A percentile compares a stretch with the other conserved stretches of the same genome.
These are phyloP conservation scores for Rosa hybrid DNA, from an alignment of 331 rosid genomes.

Conservation along the genomic window DNA sequence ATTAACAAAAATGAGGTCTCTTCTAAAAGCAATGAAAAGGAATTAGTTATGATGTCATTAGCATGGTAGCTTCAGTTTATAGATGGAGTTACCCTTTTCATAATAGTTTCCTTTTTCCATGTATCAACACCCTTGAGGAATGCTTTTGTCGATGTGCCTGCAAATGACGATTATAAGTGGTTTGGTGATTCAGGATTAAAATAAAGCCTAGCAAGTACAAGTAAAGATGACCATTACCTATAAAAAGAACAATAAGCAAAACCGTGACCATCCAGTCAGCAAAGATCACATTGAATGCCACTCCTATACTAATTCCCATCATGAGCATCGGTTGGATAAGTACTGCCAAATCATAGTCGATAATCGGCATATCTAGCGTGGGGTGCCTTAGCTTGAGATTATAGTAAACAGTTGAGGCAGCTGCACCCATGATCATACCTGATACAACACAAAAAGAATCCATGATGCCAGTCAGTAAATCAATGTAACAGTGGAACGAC, in stretches of 20 bases:
- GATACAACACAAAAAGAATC: slow-evolving; percentile 19
- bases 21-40: neutral
- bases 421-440: slow-evolving; percentile 99
- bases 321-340: slow-evolving; percentile 98
- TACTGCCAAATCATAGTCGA: slow-evolving; percentile 88
- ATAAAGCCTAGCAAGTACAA: slow-evolving; percentile 1
- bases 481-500: neutral
- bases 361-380: slow-evolving; percentile 69
- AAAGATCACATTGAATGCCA: slow-evolving; percentile 79
- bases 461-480: neutral
- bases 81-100: slow-evolving; percentile 52
- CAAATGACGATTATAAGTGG: slow-evolving; percentile 17
- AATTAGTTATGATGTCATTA: neutral
- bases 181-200: neutral
- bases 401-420: slow-evolving; percentile 83
- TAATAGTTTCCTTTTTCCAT: slow-evolving; percentile 84
- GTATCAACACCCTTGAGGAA: slow-evolving; percentile 73
- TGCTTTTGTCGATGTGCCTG: slow-evolving; percentile 84
- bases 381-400: slow-evolving; percentile 93
- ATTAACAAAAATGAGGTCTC: neutral
- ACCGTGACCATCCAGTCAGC: slow-evolving; percentile 97
- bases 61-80: neutral
- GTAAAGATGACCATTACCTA: slow-evolving; percentile 47
- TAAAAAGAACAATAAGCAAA: slow-evolving; percentile 76
- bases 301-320: slow-evolving; percentile 96